Base-by-base conservation (phyloP, 192 early-diverging fungal genomes). In the Gaertneriomyces semiglobifer region DNA sequence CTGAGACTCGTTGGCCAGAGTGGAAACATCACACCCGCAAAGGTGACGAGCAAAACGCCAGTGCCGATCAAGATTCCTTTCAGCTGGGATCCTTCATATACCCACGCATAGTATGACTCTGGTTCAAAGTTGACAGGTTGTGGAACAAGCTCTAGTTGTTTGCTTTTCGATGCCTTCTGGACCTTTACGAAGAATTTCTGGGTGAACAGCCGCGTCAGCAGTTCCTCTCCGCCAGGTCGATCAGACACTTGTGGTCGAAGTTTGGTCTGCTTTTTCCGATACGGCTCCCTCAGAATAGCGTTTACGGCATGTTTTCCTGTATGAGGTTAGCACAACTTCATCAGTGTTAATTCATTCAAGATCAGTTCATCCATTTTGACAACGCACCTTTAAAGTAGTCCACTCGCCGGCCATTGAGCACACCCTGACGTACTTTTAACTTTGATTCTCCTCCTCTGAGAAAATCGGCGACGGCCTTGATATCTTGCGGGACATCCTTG, bases 11-110 rank as follows among this genome's bases (percentile, higher is more conserved):
- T 75, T 6, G 96, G 96, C 96, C 96, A 98, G 33, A 98, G 83
- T 40, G 94, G 96, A 84, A 98, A 98, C 87, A 98, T 88, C 61
- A 98, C 96, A 60, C 90, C 94, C 1, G 92, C 90, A 68, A 98
- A 83, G 25, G 92, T 88, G 11, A 92, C 77, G 4, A 81, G 74
- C 45, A 98, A 77, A 20, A 98, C 76, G 19, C 83, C 89, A 40
- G 84, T 80, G 6, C 91, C 94, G 52, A 92, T 87, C 58, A 96
- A 77, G 53, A 88, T 87, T 5, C 83, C 78, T 74, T 82, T 80
- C 62, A 88, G 65, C 80, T 90, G 91, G n/a, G 92, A 89, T 40
- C 90, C 92, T 75, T 96, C 91, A 73, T 94, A 97, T 5, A 94
- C 74, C 93, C 92, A 97, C 46, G 91, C 87, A 72, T 89, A 98